Evolutionary conservation across 2,329 filamentous ascomycete species (phyloP).

Genomic region (Coniochaeta hoffmannii): DNA sequence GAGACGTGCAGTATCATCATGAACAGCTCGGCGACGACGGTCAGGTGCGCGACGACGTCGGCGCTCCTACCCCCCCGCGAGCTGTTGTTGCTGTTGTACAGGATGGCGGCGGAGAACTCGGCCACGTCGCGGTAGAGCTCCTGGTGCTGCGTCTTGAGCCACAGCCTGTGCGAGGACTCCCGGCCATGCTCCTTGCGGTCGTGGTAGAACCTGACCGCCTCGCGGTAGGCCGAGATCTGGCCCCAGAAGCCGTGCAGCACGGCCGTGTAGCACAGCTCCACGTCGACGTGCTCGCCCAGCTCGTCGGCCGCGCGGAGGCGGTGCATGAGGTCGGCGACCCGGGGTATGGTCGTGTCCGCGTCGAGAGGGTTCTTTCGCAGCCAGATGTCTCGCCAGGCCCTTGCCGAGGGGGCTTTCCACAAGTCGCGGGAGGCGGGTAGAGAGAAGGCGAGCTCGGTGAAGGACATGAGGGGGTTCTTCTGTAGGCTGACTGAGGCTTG

Average conservation of each 20-base stretch:
- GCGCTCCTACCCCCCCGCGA: no score
- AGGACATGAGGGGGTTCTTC: slow-evolving; percentile 15
- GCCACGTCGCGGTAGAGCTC: slow-evolving; percentile 21
- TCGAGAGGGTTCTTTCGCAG: slow-evolving; percentile 13
- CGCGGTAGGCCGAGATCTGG: slow-evolving; percentile 22
- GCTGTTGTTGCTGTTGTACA: slow-evolving; percentile 8
- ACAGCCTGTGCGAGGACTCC: slow-evolving; percentile 15
- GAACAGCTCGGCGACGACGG: slow-evolving; percentile 17
- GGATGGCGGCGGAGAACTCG: slow-evolving; percentile 16
- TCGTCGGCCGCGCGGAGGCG: slow-evolving; percentile 13
- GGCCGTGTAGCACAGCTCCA: slow-evolving; percentile 21
- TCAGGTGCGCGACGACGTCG: slow-evolving; percentile 11
- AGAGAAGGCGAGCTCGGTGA: slow-evolving; percentile 17
- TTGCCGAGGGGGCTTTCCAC: slow-evolving; percentile 17
- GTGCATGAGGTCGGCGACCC: slow-evolving; percentile 16
- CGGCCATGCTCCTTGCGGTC: slow-evolving; percentile 6
- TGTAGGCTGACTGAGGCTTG: slow-evolving; percentile 18
- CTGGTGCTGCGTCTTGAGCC: slow-evolving; percentile 22
- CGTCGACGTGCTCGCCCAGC: slow-evolving; percentile 17
- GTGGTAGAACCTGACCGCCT: slow-evolving; percentile 20
- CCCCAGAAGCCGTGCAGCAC: slow-evolving; percentile 23
- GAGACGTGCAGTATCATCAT: slow-evolving; percentile 21
- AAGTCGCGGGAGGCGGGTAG: slow-evolving; percentile 18
- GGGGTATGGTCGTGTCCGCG: slow-evolving; percentile 10
- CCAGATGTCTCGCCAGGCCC: slow-evolving; percentile 17